These are phyloP conservation scores for Alternaria sp. DNA, from an alignment of 2,329 filamentous ascomycete species.

Conservation along the genomic window DNA sequence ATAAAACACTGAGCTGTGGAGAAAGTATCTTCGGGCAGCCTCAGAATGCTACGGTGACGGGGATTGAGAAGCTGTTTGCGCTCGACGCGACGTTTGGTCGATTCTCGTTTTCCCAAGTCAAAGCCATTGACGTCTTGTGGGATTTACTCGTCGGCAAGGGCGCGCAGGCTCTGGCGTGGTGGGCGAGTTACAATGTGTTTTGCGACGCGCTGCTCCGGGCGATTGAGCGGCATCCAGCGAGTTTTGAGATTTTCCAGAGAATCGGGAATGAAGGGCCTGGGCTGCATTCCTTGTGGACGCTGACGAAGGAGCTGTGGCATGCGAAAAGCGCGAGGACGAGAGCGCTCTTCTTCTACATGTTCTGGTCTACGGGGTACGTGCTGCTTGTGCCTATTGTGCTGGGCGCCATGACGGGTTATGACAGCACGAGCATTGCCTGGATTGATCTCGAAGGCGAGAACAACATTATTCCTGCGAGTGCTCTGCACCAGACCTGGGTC, in stretches of 20 bases:
- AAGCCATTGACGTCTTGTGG: slow-evolving; percentile 49
- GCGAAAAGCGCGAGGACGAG: slow-evolving; percentile 32
- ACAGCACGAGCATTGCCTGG: slow-evolving; percentile 38
- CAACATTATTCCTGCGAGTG: slow-evolving; percentile 38
- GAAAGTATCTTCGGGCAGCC: slow-evolving; percentile 9
- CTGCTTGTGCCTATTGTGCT: slow-evolving; percentile 44
- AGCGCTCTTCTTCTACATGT: slow-evolving; percentile 40
- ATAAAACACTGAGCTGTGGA: slow-evolving; percentile 26
- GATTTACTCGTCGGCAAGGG: slow-evolving; percentile 47
- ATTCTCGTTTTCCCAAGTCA: slow-evolving; percentile 43
- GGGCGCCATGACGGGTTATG: slow-evolving; percentile 51
- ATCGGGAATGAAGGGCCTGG: slow-evolving; percentile 41
- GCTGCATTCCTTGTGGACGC: slow-evolving; percentile 31
- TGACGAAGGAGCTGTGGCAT: slow-evolving; percentile 37
- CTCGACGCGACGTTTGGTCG: slow-evolving; percentile 36
- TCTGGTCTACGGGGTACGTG: slow-evolving; percentile 42
- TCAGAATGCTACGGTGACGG: slow-evolving; percentile 26
- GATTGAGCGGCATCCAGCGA: slow-evolving; percentile 47
- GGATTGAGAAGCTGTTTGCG: slow-evolving; percentile 40
- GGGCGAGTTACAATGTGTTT: slow-evolving; percentile 43
- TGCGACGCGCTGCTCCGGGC: slow-evolving; percentile 43
- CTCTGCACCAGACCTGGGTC: slow-evolving; percentile 12
- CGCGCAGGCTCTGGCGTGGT: slow-evolving; percentile 42
- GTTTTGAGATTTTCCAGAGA: slow-evolving; percentile 46
- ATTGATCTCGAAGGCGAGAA: slow-evolving; percentile 33